Evolutionary conservation across 2,329 filamentous ascomycete genomes (phyloP).

Genomic region (Aspergillus sojae): DNA sequence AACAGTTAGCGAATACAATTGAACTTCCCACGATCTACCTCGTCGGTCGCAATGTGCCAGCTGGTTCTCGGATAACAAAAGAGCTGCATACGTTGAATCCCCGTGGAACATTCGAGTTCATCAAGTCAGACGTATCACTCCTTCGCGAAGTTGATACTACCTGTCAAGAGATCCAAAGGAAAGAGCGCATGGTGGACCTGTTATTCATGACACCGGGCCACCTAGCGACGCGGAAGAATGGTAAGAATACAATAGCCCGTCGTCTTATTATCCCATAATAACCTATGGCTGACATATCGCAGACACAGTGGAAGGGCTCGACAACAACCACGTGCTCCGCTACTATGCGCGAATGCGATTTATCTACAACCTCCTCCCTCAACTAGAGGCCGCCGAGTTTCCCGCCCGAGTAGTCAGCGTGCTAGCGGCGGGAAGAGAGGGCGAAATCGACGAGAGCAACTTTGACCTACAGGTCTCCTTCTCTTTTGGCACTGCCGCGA

Average conservation of each 20-base stretch:
- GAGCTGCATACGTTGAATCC: conserved; percentile 51
- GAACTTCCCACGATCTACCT: conserved; percentile 49
- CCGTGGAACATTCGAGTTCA: conserved; percentile 12
- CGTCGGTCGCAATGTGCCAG: conserved; percentile 45
- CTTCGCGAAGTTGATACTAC: conserved; percentile 55
- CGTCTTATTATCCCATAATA: background rate
- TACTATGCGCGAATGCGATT: conserved; percentile 42
- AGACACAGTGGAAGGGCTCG: conserved; percentile 38
- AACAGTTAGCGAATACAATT: conserved; percentile 46
- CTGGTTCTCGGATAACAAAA: conserved; percentile 45
- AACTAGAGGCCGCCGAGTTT: conserved; percentile 4
- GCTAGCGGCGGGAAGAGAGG: background rate
- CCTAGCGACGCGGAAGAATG: conserved; percentile 12
- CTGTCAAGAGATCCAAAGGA: conserved; percentile 48
- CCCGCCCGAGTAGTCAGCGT: background rate
- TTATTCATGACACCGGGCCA: conserved; percentile 32
- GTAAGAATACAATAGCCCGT: conserved; percentile 1
- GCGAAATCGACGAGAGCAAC: background rate
- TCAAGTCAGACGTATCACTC: conserved; percentile 51
- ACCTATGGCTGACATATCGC: background rate
- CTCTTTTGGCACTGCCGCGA: background rate
- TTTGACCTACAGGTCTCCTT: background rate
- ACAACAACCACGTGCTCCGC: conserved; percentile 31
- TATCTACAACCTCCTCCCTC: conserved; percentile 35
- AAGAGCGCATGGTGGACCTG: conserved; percentile 33